Evolutionary conservation across 345 rosid species (phyloP).

Genomic region (Zanthoxylum bungeanum): DNA sequence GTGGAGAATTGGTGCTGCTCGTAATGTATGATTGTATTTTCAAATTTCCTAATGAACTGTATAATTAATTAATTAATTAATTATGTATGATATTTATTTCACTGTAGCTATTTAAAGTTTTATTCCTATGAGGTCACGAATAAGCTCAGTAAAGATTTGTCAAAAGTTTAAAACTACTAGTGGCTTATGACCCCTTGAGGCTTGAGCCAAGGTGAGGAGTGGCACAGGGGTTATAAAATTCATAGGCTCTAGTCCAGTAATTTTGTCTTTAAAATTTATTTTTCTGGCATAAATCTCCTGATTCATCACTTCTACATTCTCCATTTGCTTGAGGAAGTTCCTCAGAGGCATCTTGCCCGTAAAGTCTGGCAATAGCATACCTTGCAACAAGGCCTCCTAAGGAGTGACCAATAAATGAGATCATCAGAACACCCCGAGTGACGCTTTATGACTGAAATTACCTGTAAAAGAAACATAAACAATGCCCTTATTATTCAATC

Average conservation of each 20-base stretch:
- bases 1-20: too few relatives aligned
- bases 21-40: too few relatives aligned
- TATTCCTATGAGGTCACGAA: background rate
- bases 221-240: slow-evolving; percentile 82
- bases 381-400: slow-evolving; percentile 86
- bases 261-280: slow-evolving; percentile 42
- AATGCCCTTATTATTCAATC: background rate
- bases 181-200: slow-evolving; percentile 71
- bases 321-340: slow-evolving; percentile 38
- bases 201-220: slow-evolving; percentile 94
- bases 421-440: slow-evolving; percentile 57
- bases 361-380: slow-evolving; percentile 81
- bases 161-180: background rate
- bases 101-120: background rate
- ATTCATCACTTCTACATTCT: slow-evolving; percentile 21
- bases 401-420: slow-evolving; percentile 83
- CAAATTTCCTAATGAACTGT: background rate
- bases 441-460: slow-evolving; percentile 46
- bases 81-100: background rate
- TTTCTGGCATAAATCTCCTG: slow-evolving; percentile 23
- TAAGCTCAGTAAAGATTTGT: background rate
- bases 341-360: slow-evolving; percentile 28
- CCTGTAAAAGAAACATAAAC: slow-evolving; percentile 70
- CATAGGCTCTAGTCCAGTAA: slow-evolving; percentile 78
- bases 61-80: too few relatives aligned